phyloP scores from a whole-genome alignment of 495 filamentous ascomycete genomes.

The Elaphomyces granulatus region DNA sequence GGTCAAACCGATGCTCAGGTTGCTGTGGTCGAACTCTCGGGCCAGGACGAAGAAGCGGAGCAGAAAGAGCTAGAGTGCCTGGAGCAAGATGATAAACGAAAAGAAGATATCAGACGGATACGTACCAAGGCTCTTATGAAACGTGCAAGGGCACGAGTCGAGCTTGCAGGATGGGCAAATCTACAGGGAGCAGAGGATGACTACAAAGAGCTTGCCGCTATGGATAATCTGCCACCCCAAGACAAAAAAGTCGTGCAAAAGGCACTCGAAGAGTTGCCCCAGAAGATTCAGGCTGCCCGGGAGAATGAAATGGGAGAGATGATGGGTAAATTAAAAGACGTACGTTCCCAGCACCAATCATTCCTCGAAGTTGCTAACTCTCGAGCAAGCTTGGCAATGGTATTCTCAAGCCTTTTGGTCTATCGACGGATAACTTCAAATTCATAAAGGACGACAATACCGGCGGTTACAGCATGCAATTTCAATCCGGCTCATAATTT shows the following conservation, averaged over 20 bases:
- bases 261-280: constrained; percentile 49
- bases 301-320: constrained; percentile 85
- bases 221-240: constrained; percentile 41
- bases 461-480: constrained; percentile 88
- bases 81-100: constrained; percentile 35
- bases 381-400: constrained; percentile 62
- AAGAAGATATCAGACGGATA: constrained; percentile 58
- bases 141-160: constrained; percentile 59
- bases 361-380: constrained; percentile 5
- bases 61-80: constrained; percentile 38
- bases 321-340: constrained; percentile 89
- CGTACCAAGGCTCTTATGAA: constrained; percentile 74
- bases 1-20: constrained; percentile 12
- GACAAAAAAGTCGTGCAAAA: constrained; percentile 53
- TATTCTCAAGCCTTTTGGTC: constrained; percentile 79
- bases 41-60: constrained; percentile 45
- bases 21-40: constrained; percentile 36
- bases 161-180: constrained; percentile 61
- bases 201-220: constrained; percentile 44
- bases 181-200: constrained; percentile 73
- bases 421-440: constrained; percentile 86
- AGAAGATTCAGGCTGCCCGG: constrained; percentile 55
- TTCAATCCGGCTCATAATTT: constrained; percentile 27
- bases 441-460: constrained; percentile 81
- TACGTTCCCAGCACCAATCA: constrained; percentile 22